These are phyloP conservation scores for Smittium mucronatum DNA, from an alignment of 371 early-diverging fungal species.

Conservation along the genomic window DNA sequence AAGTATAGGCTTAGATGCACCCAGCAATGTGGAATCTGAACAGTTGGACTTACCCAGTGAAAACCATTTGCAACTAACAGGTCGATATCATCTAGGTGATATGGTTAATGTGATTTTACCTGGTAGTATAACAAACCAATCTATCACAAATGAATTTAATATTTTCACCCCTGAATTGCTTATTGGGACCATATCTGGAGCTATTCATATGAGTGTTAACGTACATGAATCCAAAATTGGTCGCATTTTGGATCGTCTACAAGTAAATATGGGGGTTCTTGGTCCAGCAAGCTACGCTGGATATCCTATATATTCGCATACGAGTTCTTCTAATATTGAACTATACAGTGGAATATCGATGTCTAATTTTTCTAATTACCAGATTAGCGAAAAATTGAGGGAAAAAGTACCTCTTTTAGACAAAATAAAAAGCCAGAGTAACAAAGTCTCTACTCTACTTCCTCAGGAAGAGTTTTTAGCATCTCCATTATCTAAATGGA, in stretches of 20 bases:
- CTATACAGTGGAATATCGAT: not conserved
- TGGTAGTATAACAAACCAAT: slow-evolving; percentile 46
- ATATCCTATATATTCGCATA: not conserved
- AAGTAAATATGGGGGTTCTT: slow-evolving; percentile 44
- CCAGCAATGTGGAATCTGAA: not conserved
- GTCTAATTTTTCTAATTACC: not conserved
- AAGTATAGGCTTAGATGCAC: too few relatives aligned
- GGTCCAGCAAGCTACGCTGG: slow-evolving; percentile 39
- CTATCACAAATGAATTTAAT: slow-evolving; percentile 34
- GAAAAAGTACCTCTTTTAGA: not conserved
- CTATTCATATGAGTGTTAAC: slow-evolving; percentile 58
- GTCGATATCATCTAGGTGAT: slow-evolving; percentile 70
- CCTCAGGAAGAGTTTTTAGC: not conserved
- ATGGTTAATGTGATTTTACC: slow-evolving; percentile 57
- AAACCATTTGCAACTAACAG: slow-evolving; percentile 41
- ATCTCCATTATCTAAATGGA: slow-evolving; percentile 14
- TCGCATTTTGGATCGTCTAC: slow-evolving; percentile 43
- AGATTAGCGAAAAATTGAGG: not conserved
- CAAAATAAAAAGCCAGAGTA: not conserved
- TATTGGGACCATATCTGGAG: slow-evolving; percentile 66
- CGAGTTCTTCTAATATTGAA: slow-evolving; percentile 36
- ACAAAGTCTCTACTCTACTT: slow-evolving; percentile 18
- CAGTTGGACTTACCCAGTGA: slow-evolving; percentile 13
- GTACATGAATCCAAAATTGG: slow-evolving; percentile 42
- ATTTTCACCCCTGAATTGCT: slow-evolving; percentile 38